Conservation (phyloP, 2,329 filamentous ascomycete genomes). For the Hypomyces rosellus region DNA sequence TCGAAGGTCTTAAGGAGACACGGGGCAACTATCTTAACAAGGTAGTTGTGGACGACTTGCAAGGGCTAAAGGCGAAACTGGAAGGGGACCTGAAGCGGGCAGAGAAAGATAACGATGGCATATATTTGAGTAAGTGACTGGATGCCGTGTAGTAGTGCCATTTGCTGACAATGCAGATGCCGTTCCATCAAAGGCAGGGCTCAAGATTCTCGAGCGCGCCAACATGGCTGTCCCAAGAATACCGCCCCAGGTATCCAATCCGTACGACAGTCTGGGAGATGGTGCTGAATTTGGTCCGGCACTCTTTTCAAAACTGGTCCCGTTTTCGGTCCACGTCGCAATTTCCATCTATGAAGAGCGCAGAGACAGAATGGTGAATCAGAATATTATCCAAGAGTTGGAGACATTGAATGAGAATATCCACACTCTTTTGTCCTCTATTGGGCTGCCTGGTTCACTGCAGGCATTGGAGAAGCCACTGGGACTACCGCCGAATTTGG, state of each 20-base stretch:
- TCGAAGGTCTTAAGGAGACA: constrained; percentile 79
- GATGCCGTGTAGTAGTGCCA: fast-evolving
- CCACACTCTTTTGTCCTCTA: constrained; percentile 69
- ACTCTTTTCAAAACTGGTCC: constrained; percentile 85
- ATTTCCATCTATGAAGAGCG: constrained; percentile 93
- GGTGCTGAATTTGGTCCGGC: constrained; percentile 75
- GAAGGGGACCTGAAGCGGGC: constrained; percentile 85
- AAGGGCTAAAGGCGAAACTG: constrained; percentile 73
- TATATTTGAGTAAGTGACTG: constrained; percentile 64
- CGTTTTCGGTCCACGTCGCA: constrained; percentile 91
- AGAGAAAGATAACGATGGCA: constrained; percentile 93
- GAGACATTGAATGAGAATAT: constrained; percentile 75
- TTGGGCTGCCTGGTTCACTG: constrained; percentile 85
- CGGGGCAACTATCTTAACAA: constrained; percentile 70
- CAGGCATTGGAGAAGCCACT: constrained; percentile 94
- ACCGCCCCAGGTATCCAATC: constrained; percentile 75
- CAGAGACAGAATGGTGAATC: constrained; percentile 82
- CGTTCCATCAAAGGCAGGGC: constrained; percentile 81
- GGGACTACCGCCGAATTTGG: constrained; percentile 75
- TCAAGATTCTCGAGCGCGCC: constrained; percentile 78
- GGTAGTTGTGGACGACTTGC: constrained; percentile 72
- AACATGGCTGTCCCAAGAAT: constrained; percentile 78
- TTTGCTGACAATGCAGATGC: constrained; percentile 45
- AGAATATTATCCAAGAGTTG: constrained; percentile 76
- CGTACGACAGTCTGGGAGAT: constrained; percentile 73